Conservation (phyloP, 768 basidiomycete genomes). For the Coprinellus aureogranulatus region DNA sequence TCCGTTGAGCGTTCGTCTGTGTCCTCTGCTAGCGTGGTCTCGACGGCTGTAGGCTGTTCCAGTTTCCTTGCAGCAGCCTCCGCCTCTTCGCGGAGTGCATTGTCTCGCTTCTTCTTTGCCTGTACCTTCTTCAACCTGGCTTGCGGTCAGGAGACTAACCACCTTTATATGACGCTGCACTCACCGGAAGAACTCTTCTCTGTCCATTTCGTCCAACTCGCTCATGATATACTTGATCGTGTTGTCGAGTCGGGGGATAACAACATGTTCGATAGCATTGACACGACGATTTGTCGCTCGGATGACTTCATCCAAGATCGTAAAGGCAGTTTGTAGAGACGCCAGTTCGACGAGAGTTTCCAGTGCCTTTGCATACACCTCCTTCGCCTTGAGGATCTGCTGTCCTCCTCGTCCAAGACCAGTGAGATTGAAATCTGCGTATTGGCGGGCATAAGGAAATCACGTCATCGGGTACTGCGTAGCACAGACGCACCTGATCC, state of each 20-base stretch:
- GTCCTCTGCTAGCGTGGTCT: conserved; percentile 27
- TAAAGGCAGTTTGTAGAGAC: conserved; percentile 95
- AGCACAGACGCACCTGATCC: conserved; percentile 63
- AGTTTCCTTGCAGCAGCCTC: conserved; percentile 24
- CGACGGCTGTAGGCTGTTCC: conserved; percentile 27
- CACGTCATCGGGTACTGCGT: background rate
- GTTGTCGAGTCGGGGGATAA: conserved; percentile 94
- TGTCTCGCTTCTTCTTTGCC: conserved; percentile 92
- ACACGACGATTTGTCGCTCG: conserved; percentile 98
- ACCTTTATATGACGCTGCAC: conserved; percentile 14
- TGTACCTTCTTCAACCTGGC: conserved; percentile 92
- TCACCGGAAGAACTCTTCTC: conserved; percentile 90
- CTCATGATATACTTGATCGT: conserved; percentile 98
- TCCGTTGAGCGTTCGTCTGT: conserved; percentile 40
- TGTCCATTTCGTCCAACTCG: conserved; percentile 98
- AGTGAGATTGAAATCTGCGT: conserved; percentile 89
- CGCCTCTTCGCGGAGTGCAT: conserved; percentile 38
- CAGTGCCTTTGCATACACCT: conserved; percentile 96
- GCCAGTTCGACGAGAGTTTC: conserved; percentile 97
- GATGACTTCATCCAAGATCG: conserved; percentile 97
- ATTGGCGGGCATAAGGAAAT: background rate
- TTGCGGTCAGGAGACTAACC: background rate
- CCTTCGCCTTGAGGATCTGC: conserved; percentile 91
- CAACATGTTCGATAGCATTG: conserved; percentile 96
- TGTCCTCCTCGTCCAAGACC: conserved; percentile 96